Percentiles rank a stretch among this genome's conserved stretches.
Evolutionary conservation across 805 yeast species (phyloP).

Genomic region (Hanseniaspora valbyensis): DNA sequence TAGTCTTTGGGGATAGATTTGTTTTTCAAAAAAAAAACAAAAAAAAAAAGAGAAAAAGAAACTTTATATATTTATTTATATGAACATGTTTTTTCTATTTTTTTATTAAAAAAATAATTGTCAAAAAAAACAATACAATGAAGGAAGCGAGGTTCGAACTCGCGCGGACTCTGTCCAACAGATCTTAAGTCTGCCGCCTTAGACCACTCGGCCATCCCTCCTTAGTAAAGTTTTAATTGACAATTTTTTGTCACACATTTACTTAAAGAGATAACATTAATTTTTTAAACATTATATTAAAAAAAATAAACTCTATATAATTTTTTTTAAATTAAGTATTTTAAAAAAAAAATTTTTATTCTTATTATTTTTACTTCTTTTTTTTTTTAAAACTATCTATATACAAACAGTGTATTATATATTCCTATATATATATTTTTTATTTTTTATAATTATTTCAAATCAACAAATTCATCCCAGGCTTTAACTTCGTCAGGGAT

Average conservation of each 20-base stretch:
- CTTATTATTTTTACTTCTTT: background rate
- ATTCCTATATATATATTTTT: too few species aligned
- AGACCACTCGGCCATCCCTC: slow-evolving; percentile 29
- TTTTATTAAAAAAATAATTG: background rate
- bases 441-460: background rate
- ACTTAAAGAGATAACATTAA: too few species aligned
- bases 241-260: background rate
- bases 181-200: slow-evolving; percentile 29
- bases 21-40: too few species aligned
- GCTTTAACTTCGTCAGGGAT: slow-evolving; percentile 81
- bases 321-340: too few species aligned
- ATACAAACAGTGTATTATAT: too few species aligned
- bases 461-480: slow-evolving; percentile 74
- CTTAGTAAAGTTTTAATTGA: background rate
- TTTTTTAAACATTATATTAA: too few species aligned
- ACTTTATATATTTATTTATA: too few species aligned
- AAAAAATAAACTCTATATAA: too few species aligned
- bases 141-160: slow-evolving; percentile 27
- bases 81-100: background rate
- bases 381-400: background rate
- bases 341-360: too few species aligned
- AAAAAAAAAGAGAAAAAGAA: background rate
- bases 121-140: slow-evolving; percentile 17
- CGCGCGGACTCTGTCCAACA: slow-evolving; percentile 28
- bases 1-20: too few species aligned